Evolutionary conservation across 306 rosid genomes (phyloP).

Genomic region (Vicia faba): DNA sequence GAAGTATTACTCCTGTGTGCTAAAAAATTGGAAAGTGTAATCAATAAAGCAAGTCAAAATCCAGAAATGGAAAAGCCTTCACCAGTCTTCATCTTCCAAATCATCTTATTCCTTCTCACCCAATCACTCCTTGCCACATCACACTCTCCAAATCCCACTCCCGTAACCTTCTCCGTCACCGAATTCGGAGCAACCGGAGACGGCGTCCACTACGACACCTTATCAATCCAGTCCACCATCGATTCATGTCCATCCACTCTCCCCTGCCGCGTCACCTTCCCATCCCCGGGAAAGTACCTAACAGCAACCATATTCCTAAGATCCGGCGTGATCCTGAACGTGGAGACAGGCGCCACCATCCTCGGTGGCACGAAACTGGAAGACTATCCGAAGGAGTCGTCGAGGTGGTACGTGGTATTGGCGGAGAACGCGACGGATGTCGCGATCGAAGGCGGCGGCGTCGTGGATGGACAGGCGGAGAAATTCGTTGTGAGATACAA

Average conservation of each 20-base stretch:
- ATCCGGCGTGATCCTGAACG: slow-evolving; percentile 69
- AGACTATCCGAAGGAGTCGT: slow-evolving; percentile 68
- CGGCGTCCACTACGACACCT: slow-evolving; percentile 72
- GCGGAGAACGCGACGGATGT: slow-evolving; percentile 83
- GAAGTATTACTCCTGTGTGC: too few relatives aligned
- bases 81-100: slow-evolving; percentile 12
- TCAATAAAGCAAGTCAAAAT: background rate
- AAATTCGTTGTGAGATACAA: slow-evolving; percentile 66
- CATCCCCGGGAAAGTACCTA: slow-evolving; percentile 69
- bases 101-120: slow-evolving; percentile 28
- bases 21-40: too few relatives aligned
- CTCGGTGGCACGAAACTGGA: slow-evolving; percentile 59
- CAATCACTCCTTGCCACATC: slow-evolving; percentile 51
- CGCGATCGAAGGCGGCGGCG: slow-evolving; percentile 84
- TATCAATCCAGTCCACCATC: slow-evolving; percentile 80
- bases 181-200: slow-evolving; percentile 83
- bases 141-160: slow-evolving; percentile 17
- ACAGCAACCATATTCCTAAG: slow-evolving; percentile 73
- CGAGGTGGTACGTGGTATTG: slow-evolving; percentile 77
- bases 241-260: slow-evolving; percentile 49
- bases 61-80: slow-evolving; percentile 38
- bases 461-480: slow-evolving; percentile 83
- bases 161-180: slow-evolving; percentile 51
- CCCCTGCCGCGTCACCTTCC: slow-evolving; percentile 67
- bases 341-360: slow-evolving; percentile 64